Percentiles rank a stretch among this genome's conserved stretches.
These are phyloP conservation scores for Sophora flavescens DNA, from an alignment of 306 rosid species.

Conservation along the genomic window DNA sequence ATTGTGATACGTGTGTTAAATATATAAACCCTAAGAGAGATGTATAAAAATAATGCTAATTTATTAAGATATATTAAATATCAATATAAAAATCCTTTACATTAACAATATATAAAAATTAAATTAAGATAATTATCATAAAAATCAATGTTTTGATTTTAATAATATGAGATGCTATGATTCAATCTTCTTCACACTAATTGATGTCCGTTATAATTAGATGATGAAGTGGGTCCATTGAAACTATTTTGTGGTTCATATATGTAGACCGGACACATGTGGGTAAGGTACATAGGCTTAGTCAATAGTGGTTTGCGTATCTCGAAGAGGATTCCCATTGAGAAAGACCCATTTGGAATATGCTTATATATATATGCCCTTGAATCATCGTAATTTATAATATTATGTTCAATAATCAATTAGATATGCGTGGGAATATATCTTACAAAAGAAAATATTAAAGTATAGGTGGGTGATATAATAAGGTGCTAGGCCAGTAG, in stretches of 20 bases:
- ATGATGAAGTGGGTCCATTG: constrained; percentile 3
- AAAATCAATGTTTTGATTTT: no score
- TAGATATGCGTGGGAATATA: constrained; percentile 20
- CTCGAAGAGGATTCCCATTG: not conserved
- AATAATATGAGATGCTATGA: no score
- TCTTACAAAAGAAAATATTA: not conserved
- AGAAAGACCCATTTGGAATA: constrained; percentile 30
- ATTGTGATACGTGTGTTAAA: no score
- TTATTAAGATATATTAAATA: no score
- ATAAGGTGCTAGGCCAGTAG: not conserved
- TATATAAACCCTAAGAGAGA: no score
- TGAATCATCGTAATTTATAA: not conserved
- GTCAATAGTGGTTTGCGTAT: not conserved
- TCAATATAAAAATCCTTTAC: no score
- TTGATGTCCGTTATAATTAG: no score
- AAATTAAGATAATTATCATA: no score
- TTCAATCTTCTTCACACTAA: no score
- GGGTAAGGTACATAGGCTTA: not conserved
- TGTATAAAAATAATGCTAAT: no score
- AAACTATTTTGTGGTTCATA: not conserved
- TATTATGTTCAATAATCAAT: not conserved
- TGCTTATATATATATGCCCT: constrained; percentile 8
- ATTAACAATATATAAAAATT: no score
- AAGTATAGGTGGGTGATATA: not conserved
- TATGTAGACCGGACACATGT: not conserved